Evolutionary conservation across 441 rosid species (phyloP), one percentile per base, ranked within the genome.

Genomic region (Syzygium malaccense): DNA sequence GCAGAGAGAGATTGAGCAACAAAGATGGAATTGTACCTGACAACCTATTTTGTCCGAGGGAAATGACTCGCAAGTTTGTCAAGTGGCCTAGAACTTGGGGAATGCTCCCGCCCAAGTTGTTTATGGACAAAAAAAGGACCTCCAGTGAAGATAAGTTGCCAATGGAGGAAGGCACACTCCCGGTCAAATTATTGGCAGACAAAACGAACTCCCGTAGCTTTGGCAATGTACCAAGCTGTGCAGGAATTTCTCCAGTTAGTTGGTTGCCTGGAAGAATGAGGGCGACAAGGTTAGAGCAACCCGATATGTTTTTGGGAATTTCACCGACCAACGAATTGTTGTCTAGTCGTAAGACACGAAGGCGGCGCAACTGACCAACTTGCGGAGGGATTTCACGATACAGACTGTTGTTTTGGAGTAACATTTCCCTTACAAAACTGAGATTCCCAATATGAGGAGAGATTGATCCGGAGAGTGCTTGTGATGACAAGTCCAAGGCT

Each of bases 401-500:
- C 20, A 54, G 56, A 54, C 55, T 54, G 4, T 54, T 54, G 56
- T 54, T 54, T 6, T 5, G 0, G 7, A 54, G 56, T 7, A 0
- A 0, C 3, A 15, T 26, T 86, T 15, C 12, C 20, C 56, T 54
- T 54, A 54, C 19, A 19, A 54, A 54, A 19, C 20, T 54, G 3
- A 54, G 56, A 54, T 90, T 90, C 23, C 91, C 91, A 15, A 90
- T 87, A 79, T 86, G 33, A 6, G 91, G 68, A 49, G 91, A 79
- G 28, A 90, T 86, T 78, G 84, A 75, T 5, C 91, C 89, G 1
- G 18, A 20, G 20, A 90, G 85, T 32, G 13, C 2, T 4, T 19
- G 85, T 28, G 60, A 80, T 9, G 12, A 23, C 25, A 90, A 56
- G 41, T 86, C 9, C 75, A 90, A 17, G 33, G 4, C 33, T 6